A percentile compares a stretch with the other conserved stretches of the same genome.
Evolutionary conservation across 2,329 filamentous ascomycete genomes (phyloP).

Genomic region (Fusarium haematococcum): DNA sequence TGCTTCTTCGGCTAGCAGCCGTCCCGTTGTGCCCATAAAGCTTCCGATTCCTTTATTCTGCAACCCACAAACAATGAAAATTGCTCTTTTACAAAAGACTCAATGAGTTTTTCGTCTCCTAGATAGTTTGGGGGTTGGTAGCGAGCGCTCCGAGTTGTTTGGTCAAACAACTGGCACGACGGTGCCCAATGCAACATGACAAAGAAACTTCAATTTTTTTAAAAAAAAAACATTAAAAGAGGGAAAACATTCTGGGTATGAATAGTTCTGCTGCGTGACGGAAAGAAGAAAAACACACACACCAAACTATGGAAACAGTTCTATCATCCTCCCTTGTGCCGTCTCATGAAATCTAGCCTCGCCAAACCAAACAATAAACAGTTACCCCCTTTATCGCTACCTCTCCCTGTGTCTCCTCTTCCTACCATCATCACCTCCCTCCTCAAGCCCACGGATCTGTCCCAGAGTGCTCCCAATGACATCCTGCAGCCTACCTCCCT

Average conservation of each 20-base stretch:
- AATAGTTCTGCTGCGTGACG: not conserved
- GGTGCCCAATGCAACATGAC: slow-evolving; percentile 5
- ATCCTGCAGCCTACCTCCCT: slow-evolving; percentile 42
- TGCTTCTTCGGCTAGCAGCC: not conserved
- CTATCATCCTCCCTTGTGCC: not conserved
- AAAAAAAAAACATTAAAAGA: not conserved
- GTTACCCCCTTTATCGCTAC: slow-evolving; percentile 4
- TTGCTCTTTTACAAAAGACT: not conserved
- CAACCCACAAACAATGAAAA: not conserved
- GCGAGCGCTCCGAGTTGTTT: slow-evolving; percentile 6
- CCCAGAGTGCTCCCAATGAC: slow-evolving; percentile 41
- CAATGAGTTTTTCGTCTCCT: not conserved
- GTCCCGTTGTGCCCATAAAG: not conserved
- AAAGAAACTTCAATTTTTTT: not conserved
- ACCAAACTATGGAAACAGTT: not conserved
- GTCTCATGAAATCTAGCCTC: not conserved
- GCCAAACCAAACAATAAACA: not conserved
- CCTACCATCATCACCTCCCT: slow-evolving; percentile 22
- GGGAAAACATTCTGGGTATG: slow-evolving; percentile 21
- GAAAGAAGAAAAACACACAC: not conserved
- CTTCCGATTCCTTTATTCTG: not conserved
- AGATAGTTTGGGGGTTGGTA: not conserved
- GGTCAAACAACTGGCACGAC: slow-evolving; percentile 13
- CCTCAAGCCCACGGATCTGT: slow-evolving; percentile 37
- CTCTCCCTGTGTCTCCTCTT: slow-evolving; percentile 24